Evolutionary conservation across 140 eudicot species (phyloP), one percentile per base, ranked within the genome.

Genomic region (Ambrosia hybrid): DNA sequence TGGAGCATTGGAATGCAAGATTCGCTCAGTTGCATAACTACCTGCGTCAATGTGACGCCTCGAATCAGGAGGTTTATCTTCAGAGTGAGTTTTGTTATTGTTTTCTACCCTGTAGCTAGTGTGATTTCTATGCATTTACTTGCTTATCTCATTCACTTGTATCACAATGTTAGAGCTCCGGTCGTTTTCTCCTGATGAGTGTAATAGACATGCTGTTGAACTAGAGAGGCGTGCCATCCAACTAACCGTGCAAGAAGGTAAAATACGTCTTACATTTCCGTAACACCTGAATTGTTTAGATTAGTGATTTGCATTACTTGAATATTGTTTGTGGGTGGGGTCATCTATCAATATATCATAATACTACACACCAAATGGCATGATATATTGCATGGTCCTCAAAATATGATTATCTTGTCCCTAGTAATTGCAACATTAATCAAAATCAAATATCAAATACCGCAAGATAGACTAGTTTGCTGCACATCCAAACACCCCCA

Each of bases 201-300:
- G 78, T 64, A 82, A 68, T n/a, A 78, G 77, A 57, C 80, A 68
- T 65, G 83, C 83, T 3, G 71, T 73, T 48, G 80, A 68, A 70
- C 76, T 82, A 6, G 86, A 82, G 77, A 78, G 38, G 51, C 86
- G 86, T 26, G 83, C 86, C 57, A 74, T 82, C 66, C 77, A 63
- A 46, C 75, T 82, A 69, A 64, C 71, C 63, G 46, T 73, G 53
- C 83, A 82, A 60, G 83, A 82, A 82, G 86, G 86, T 82, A n/a
- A 82, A 68, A 56, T 2, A 13, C 51, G 26, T 63, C 49, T 26
- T 45, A 63, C 3, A 43, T 21, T 38, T 66, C 8, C 9, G 5
- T 65, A 51, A 33, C 68, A 62, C 3, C 17, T 60, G 21, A 11
- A 34, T 41, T 9, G 9, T 41, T 41, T 1, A 3, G 46, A 7